Conservation (phyloP, 345 rosid species). For the Melaleuca alternifolia region DNA sequence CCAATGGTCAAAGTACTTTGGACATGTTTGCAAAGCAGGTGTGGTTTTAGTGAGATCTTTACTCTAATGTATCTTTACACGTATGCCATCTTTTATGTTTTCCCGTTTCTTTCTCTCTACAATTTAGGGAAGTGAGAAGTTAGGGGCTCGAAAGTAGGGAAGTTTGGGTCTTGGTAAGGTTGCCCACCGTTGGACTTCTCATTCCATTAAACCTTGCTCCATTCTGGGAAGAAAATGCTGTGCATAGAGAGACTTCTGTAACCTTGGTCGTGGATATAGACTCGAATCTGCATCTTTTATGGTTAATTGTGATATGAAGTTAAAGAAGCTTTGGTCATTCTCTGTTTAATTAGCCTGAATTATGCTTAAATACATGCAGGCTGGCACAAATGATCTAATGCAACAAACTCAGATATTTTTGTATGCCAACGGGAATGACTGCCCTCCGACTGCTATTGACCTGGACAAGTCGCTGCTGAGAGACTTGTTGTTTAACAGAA, state of each 20-base stretch:
- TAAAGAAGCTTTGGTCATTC: background rate
- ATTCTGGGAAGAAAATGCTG: background rate
- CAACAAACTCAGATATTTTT: constrained; percentile 64
- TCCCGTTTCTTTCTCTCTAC: background rate
- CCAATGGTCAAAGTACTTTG: constrained; percentile 59
- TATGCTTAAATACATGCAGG: constrained; percentile 31
- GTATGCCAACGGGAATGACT: constrained; percentile 67
- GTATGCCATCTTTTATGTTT: background rate
- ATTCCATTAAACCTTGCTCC: background rate
- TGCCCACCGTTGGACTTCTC: background rate
- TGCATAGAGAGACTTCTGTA: background rate
- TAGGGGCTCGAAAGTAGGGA: background rate
- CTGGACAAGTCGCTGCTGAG: constrained; percentile 63
- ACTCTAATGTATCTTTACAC: background rate
- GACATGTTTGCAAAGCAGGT: constrained; percentile 77
- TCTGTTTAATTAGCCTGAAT: background rate
- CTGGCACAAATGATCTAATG: constrained; percentile 57
- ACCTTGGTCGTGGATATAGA: background rate
- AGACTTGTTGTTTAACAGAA: constrained; percentile 76
- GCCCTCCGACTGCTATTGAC: constrained; percentile 86
- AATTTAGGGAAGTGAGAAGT: background rate
- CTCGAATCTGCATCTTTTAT: background rate
- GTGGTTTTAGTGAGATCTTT: background rate
- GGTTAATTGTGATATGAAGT: background rate
- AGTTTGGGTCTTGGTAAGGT: background rate